phyloP scores from a whole-genome alignment of 1,284 basidiomycete genomes.

The Schizopora paradoxa region DNA sequence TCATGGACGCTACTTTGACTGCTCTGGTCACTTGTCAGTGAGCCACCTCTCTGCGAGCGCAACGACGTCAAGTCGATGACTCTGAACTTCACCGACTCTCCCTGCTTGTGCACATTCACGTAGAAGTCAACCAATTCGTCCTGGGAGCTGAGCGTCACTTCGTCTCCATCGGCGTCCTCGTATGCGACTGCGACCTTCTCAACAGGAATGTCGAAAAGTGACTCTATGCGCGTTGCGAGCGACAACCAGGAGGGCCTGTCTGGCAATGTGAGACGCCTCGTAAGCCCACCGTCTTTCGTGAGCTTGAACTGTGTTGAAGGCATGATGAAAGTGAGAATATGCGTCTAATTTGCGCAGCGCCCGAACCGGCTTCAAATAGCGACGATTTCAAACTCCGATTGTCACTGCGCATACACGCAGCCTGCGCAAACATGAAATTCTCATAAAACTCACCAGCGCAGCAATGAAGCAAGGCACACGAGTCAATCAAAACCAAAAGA shows the following conservation, averaged over 20 bases:
- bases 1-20: conserved; percentile 23
- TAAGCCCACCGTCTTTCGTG: conserved; percentile 41
- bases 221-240: conserved; percentile 50
- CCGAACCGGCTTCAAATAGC: conserved; percentile 17
- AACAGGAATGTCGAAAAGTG: conserved; percentile 50
- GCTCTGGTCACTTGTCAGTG: conserved; percentile 37
- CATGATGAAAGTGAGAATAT: conserved; percentile 22
- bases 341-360: conserved; percentile 15
- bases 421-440: background rate
- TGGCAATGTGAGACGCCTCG: conserved; percentile 53
- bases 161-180: conserved; percentile 61
- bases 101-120: conserved; percentile 28
- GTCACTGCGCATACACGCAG: conserved; percentile 6
- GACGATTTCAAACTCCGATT: conserved; percentile 39
- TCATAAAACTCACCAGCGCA: conserved; percentile 5
- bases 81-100: conserved; percentile 45
- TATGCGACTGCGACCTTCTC: conserved; percentile 62
- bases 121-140: conserved; percentile 61
- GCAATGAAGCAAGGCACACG: conserved; percentile 6
- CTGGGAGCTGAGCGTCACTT: conserved; percentile 66
- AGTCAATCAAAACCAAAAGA: background rate
- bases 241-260: conserved; percentile 46
- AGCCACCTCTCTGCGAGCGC: conserved; percentile 26
- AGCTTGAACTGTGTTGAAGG: conserved; percentile 34
- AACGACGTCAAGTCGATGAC: conserved; percentile 53